These are phyloP conservation scores for Camellia lanceoleosa DNA, from an alignment of 148 eudicot genomes.

Conservation along the genomic window DNA sequence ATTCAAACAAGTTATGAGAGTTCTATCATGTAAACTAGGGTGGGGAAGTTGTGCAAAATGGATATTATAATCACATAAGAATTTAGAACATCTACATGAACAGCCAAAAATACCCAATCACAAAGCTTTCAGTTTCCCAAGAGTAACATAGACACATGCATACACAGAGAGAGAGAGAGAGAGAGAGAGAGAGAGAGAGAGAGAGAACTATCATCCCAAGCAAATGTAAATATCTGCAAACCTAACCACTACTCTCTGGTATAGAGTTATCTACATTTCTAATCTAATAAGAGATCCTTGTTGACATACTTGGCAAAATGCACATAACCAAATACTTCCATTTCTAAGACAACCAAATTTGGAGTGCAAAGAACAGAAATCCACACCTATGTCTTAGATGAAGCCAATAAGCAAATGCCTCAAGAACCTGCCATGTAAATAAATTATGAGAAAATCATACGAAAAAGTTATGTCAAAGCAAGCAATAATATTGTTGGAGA, in stretches of 20 bases:
- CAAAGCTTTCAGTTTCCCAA: too few species aligned
- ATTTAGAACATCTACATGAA: too few species aligned
- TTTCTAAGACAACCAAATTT: background rate
- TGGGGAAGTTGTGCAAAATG: background rate
- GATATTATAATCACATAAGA: too few species aligned
- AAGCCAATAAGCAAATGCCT: constrained; percentile 99
- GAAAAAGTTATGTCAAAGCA: background rate
- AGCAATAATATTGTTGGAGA: background rate
- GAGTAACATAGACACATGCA: background rate
- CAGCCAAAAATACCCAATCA: too few species aligned
- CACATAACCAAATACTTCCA: constrained; percentile 9
- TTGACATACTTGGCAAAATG: background rate
- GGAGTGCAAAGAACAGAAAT: constrained; percentile 6
- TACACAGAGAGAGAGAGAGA: too few species aligned
- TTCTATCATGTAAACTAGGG: background rate
- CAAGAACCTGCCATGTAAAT: constrained; percentile 68
- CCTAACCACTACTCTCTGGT: background rate
- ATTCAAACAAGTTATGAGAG: constrained; percentile 3
- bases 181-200: too few species aligned
- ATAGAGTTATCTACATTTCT: background rate
- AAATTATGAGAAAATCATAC: constrained; percentile 1
- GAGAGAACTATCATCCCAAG: background rate
- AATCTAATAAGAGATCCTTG: background rate
- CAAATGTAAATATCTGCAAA: background rate
- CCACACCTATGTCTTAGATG: constrained; percentile 85